Base-by-base conservation (phyloP, 164 flowering plant species). In the Kingdonia uniflora region DNA sequence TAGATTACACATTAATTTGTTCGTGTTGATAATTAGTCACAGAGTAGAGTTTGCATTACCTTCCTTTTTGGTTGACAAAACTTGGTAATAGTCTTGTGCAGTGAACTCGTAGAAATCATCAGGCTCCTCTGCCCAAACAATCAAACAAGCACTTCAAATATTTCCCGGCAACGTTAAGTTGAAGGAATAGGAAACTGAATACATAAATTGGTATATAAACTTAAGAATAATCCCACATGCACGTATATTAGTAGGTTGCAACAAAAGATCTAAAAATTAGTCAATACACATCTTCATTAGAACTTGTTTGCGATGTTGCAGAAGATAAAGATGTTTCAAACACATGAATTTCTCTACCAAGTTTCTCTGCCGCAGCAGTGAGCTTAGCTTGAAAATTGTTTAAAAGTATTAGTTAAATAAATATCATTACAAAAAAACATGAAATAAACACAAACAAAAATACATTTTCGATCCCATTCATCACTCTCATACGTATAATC, bases 51-150 rank as follows among this genome's bases (percentile, higher is more conserved):
- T 19, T 33, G 19, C 11, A 47, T 62, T 79, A 90, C 95, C 96
- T 75, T 88, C 80, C 67, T 92, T 92, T 63, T 75, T 86, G 22
- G 76, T 65, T 14, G 74, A 62, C 67, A 76, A 26, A 40, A 84
- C 40, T 14, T 85, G 76, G 61, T 61, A 80, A 61, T 86, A 92
- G 55, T 92, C 97, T 62, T 75, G 95, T 0, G 95, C 68, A 53
- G 89, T 81, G 65, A 92, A 82, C 54, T 88, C 92, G 65, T 80
- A 82, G 60, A 82, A 86, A 38, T 78, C 88, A 65, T 86, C 99
- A 5, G 76, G 14, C 62, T 81, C 96, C 35, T 84, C 96, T 81
- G 82, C 53, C 21, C 62, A 51, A 58, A 62, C 51, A 25, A 45
- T 23, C 5, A 47, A 11, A 23, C 44, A 55, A 48, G 6, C 37